Evolutionary conservation across 345 rosid genomes (phyloP).

Genomic region (Melaleuca quinquenervia): DNA sequence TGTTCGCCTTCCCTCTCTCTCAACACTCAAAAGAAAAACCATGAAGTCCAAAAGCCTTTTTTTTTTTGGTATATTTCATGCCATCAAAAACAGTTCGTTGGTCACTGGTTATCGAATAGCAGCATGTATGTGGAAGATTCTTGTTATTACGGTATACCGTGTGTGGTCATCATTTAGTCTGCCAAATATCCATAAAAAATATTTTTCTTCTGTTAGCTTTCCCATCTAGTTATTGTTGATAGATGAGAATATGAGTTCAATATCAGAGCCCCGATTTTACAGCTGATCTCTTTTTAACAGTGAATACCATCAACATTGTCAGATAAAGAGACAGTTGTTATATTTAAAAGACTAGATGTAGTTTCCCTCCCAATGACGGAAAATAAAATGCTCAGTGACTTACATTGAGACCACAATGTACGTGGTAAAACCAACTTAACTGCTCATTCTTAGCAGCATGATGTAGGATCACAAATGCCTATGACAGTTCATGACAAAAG

Average conservation of each 20-base stretch:
- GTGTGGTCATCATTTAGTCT: neutral
- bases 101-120: neutral
- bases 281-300: neutral
- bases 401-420: neutral
- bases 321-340: neutral
- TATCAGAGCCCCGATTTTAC: neutral
- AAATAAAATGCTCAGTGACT: neutral
- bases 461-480: neutral
- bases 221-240: neutral
- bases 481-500: neutral
- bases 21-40: neutral
- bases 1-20: neutral
- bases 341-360: neutral
- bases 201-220: neutral
- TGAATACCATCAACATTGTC: neutral
- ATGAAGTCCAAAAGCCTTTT: neutral
- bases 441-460: neutral
- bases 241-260: neutral
- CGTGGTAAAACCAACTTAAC: neutral
- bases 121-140: neutral
- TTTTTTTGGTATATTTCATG: neutral
- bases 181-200: neutral
- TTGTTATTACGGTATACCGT: neutral
- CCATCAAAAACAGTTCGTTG: neutral
- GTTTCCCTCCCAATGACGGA: neutral